These are phyloP conservation scores for Botrytis fragariae DNA, from an alignment of 2,329 filamentous ascomycete species.

Conservation along the genomic window DNA sequence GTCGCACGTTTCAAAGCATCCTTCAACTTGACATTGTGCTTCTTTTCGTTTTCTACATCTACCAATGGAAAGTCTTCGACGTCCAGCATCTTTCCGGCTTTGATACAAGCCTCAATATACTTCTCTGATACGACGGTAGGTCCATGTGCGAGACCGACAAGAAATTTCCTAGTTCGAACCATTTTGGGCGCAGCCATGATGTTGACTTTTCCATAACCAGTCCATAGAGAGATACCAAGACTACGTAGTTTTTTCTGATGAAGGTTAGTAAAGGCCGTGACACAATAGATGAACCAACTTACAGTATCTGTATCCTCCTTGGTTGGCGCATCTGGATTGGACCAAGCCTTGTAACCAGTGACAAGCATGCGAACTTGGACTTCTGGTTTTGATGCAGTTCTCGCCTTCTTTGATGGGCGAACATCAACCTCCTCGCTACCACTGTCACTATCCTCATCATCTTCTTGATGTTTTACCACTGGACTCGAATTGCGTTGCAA, in stretches of 20 bases:
- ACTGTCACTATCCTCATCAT: slow-evolving; percentile 40
- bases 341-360: slow-evolving; percentile 83
- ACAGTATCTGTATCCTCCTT: slow-evolving; percentile 81
- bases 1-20: slow-evolving; percentile 69
- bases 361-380: slow-evolving; percentile 74
- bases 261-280: slow-evolving; percentile 23
- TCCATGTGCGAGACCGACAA: slow-evolving; percentile 79
- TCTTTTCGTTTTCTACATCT: slow-evolving; percentile 71
- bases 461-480: slow-evolving; percentile 33
- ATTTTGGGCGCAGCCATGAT: slow-evolving; percentile 85
- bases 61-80: slow-evolving; percentile 65
- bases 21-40: slow-evolving; percentile 65
- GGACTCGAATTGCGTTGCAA: slow-evolving; percentile 42
- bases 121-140: slow-evolving; percentile 72
- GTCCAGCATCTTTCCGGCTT: slow-evolving; percentile 62
- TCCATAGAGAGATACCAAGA: slow-evolving; percentile 76
- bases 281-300: slow-evolving; percentile 40
- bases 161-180: slow-evolving; percentile 89
- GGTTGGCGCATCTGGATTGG: slow-evolving; percentile 55
- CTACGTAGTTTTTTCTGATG: slow-evolving; percentile 73
- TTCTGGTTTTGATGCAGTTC: slow-evolving; percentile 62
- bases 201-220: slow-evolving; percentile 73
- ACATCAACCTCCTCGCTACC: slow-evolving; percentile 49
- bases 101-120: slow-evolving; percentile 76
- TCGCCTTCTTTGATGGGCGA: slow-evolving; percentile 51